These are phyloP conservation scores for Aquilaria yunnanensis DNA, from an alignment of 345 rosid genomes.

Conservation along the genomic window DNA sequence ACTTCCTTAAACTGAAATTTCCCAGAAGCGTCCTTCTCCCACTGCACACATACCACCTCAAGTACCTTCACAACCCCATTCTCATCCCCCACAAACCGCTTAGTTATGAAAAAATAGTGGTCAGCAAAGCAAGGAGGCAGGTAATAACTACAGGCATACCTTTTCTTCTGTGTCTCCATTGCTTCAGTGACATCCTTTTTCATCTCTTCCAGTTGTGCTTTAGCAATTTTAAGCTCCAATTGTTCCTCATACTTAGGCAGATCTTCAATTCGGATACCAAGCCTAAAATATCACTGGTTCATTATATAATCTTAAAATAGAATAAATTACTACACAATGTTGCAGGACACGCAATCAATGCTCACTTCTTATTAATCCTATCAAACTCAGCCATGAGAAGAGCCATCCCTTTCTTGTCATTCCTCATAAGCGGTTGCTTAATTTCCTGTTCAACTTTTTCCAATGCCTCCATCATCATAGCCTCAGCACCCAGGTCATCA, in stretches of 20 bases:
- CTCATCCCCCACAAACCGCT: no score
- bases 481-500: conserved; percentile 89
- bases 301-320: conserved; percentile 4
- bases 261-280: conserved; percentile 80
- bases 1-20: conserved; percentile 81
- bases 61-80: conserved; percentile 80
- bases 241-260: conserved; percentile 88
- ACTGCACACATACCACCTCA: conserved; percentile 57
- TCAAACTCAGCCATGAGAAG: conserved; percentile 86
- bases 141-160: conserved; percentile 27
- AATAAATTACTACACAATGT: not conserved
- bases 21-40: conserved; percentile 94
- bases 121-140: no score
- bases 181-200: conserved; percentile 90
- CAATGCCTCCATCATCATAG: conserved; percentile 91
- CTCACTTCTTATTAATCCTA: conserved; percentile 84
- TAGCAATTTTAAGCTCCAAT: conserved; percentile 73
- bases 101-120: not conserved
- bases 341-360: not conserved
- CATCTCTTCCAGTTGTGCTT: conserved; percentile 82
- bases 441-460: conserved; percentile 90
- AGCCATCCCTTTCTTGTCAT: conserved; percentile 87
- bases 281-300: conserved; percentile 32
- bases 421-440: conserved; percentile 91
- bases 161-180: conserved; percentile 92